Conservation (phyloP, 768 basidiomycete species). For the Trametes punicea region DNA sequence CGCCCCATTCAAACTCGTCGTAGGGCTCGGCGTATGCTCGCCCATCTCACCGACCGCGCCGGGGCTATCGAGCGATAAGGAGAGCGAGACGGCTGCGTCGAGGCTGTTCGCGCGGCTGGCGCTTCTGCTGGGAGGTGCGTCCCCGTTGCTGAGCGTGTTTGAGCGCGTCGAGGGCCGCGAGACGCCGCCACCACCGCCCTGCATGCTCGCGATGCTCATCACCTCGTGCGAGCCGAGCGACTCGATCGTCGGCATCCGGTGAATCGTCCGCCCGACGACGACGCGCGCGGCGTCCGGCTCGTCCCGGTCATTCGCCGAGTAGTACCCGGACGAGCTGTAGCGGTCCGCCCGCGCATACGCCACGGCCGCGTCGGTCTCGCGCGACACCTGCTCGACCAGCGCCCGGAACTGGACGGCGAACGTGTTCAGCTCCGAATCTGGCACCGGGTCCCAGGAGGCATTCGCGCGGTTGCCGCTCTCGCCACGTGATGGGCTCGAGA, state of each 20-base stretch:
- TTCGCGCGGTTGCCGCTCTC: neutral
- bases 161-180: conserved; percentile 30
- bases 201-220: conserved; percentile 27
- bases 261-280: conserved; percentile 60
- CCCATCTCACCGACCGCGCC: conserved; percentile 11
- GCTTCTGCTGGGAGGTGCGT: conserved; percentile 19
- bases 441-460: neutral
- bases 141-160: conserved; percentile 25
- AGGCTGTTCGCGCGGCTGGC: conserved; percentile 27
- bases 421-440: conserved; percentile 37
- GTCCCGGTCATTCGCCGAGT: conserved; percentile 3
- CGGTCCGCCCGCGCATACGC: conserved; percentile 27
- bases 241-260: conserved; percentile 81
- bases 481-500: neutral
- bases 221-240: conserved; percentile 67
- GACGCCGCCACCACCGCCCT: conserved; percentile 15
- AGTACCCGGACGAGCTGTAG: neutral
- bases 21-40: conserved; percentile 13
- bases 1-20: conserved; percentile 11
- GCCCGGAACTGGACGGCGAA: conserved; percentile 52
- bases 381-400: conserved; percentile 47
- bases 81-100: conserved; percentile 26
- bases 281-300: conserved; percentile 47
- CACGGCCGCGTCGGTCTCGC: conserved; percentile 51
- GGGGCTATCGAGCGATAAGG: conserved; percentile 18